Evolutionary conservation across 306 rosid species (phyloP).

Genomic region (Luffa acutangula): DNA sequence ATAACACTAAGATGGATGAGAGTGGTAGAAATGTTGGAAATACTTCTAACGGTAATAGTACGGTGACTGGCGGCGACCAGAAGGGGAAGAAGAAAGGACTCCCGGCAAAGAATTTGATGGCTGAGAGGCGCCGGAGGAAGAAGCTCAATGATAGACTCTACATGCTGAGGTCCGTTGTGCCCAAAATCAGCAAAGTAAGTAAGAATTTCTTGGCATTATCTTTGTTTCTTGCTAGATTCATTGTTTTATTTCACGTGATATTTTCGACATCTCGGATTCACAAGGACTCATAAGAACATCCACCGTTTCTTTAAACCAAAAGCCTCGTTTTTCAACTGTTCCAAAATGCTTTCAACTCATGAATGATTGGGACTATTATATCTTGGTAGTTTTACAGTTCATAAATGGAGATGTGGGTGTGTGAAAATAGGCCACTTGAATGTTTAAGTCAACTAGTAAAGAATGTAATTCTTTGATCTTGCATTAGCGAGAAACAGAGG

Average conservation of each 20-base stretch:
- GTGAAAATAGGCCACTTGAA: not conserved
- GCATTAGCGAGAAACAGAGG: not conserved
- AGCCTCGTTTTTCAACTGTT: not conserved
- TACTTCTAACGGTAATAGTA: conserved; percentile 39
- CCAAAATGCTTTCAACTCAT: not conserved
- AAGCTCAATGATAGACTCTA: conserved; percentile 94
- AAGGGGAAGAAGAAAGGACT: conserved; percentile 92
- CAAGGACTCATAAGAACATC: not conserved
- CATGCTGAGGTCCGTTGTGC: conserved; percentile 97
- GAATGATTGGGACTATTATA: not conserved
- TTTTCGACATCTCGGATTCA: not conserved
- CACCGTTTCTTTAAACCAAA: not conserved
- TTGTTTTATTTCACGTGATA: not conserved
- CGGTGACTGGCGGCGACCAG: conserved; percentile 45
- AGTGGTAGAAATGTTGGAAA: conserved; percentile 31
- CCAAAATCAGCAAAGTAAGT: conserved; percentile 94
- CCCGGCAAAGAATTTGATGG: conserved; percentile 97
- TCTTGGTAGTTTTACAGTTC: not conserved
- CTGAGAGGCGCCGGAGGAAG: conserved; percentile 97
- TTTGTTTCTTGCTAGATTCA: not conserved
- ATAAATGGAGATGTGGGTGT: not conserved
- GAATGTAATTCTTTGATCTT: not conserved
- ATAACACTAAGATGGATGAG: conserved; percentile 25
- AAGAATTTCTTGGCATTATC: conserved; percentile 1
- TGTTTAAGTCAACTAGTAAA: not conserved